Base-by-base conservation (phyloP, 371 early-diverging fungal species). In the Aphelidium insulamus region DNA sequence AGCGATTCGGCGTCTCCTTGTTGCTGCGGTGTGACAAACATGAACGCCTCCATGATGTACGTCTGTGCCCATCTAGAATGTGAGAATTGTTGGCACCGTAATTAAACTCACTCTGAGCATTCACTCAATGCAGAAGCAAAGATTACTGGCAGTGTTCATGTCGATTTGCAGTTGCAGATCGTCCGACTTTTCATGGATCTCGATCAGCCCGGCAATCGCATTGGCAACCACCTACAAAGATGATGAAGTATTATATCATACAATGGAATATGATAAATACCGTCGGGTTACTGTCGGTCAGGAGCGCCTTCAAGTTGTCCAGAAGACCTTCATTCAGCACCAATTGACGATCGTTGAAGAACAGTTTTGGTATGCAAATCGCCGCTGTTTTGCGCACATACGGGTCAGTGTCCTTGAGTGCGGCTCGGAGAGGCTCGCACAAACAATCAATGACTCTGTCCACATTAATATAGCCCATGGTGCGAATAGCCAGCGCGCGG, bases 1-100 rank as follows among this genome's bases (percentile, higher is more conserved):
- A 87, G 55, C 40, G 62, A 59, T 44, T 80, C 81, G 2, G 91
- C 91, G 42, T 87, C 86, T 32, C 62, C 55, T 9, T 57, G 44
- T 22, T 66, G 66, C 31, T 55, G 43, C 12, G 84, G 80, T 15
- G 55, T 54, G 44, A 77, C 77, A 17, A 69, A 64, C 38, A 59
- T 64, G 36, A 95, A 53, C 0, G 85, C 72, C 45, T 86, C 82
- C 30, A 95, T 54, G 32, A 95, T 80, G 32, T 77, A 76, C 21
- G 83, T 81, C 46, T 94, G 92, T 22, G 87, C 87, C 97, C 97
- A 95, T 55, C 78, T 77, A 40, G 21, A 14, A 8, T n/a, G 20
- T 31, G 18, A 14, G n/a, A 6, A 6, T 21, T 21, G 21, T 10
- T 31, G 33, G 2, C 21, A 23, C 19, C 9, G 7, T 34, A 16